phyloP scores from a whole-genome alignment of 805 yeast genomes.

The Hagleromyces aurorensis region DNA sequence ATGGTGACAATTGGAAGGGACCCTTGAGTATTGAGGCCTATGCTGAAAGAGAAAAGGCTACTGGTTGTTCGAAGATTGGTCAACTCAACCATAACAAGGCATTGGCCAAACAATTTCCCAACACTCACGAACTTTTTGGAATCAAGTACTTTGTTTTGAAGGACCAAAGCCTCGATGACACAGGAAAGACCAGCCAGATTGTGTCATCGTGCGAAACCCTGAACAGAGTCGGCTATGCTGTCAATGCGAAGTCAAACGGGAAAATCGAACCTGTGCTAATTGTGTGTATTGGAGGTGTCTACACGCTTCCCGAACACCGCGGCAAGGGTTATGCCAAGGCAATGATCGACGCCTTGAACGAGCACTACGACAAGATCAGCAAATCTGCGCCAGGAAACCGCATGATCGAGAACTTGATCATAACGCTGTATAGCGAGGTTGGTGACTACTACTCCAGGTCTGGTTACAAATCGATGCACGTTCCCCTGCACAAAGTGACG shows the following conservation, averaged over 20 bases:
- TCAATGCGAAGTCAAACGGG: conserved; percentile 20
- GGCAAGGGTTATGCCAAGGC: conserved; percentile 47
- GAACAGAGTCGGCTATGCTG: conserved; percentile 31
- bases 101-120: conserved; percentile 12
- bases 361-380: conserved; percentile 28
- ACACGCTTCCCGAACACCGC: conserved; percentile 40
- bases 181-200: conserved; percentile 27
- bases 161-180: conserved; percentile 17
- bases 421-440: conserved; percentile 62
- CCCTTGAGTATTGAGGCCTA: conserved; percentile 30
- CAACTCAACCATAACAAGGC: conserved; percentile 12
- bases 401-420: conserved; percentile 28
- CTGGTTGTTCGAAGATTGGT: conserved; percentile 27
- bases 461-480: conserved; percentile 45
- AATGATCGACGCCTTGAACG: conserved; percentile 37
- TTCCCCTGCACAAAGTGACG: conserved; percentile 31
- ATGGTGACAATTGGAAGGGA: conserved; percentile 32
- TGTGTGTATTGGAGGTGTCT: conserved; percentile 54
- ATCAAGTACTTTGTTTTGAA: conserved; percentile 32
- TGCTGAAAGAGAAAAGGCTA: conserved; percentile 30
- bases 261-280: conserved; percentile 26
- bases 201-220: conserved; percentile 37
- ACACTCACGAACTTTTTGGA: conserved; percentile 25
- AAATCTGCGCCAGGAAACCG: conserved; percentile 17
- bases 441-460: conserved; percentile 57